Evolutionary conservation across 352 stramenopile genomes (phyloP).

Genomic region (Globisporangium recalcitrans): DNA sequence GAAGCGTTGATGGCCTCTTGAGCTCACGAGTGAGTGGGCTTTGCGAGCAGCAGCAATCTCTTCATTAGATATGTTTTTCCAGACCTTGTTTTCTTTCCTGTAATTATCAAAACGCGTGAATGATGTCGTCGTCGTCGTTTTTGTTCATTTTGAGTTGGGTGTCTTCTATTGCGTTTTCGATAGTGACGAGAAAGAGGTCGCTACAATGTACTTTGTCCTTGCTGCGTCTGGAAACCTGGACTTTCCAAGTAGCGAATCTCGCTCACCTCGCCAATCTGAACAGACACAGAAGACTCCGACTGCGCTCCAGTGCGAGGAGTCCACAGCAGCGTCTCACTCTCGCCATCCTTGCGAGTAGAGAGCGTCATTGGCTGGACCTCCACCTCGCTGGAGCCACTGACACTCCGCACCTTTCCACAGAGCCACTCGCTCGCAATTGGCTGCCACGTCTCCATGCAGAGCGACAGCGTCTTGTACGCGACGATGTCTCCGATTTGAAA

Average conservation of each 20-base stretch:
- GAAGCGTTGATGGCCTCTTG: too few species aligned
- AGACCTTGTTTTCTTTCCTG: too few species aligned
- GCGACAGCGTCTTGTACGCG: conserved; percentile 68
- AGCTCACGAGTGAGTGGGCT: too few species aligned
- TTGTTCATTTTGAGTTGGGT: too few species aligned
- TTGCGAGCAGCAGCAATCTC: too few species aligned
- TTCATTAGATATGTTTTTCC: too few species aligned
- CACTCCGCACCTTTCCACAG: conserved; percentile 34
- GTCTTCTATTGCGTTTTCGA: neutral
- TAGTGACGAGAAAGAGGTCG: neutral
- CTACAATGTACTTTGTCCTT: neutral
- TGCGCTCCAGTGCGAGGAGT: neutral
- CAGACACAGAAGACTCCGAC: neutral
- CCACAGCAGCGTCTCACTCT: conserved; percentile 14
- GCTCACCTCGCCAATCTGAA: conserved; percentile 33
- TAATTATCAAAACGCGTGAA: too few species aligned
- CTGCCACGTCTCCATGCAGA: conserved; percentile 78
- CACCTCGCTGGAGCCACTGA: neutral
- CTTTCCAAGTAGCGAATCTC: conserved; percentile 48
- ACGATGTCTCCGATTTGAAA: conserved; percentile 46
- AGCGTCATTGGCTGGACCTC: conserved; percentile 5
- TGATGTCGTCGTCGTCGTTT: too few species aligned
- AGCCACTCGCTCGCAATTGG: conserved; percentile 65
- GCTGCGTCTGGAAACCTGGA: conserved; percentile 19
- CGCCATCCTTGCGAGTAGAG: neutral